Percentiles rank a stretch among this genome's conserved stretches.
phyloP scores from a whole-genome alignment of 306 rosid genomes.

The Pyrus pyrifolia region DNA sequence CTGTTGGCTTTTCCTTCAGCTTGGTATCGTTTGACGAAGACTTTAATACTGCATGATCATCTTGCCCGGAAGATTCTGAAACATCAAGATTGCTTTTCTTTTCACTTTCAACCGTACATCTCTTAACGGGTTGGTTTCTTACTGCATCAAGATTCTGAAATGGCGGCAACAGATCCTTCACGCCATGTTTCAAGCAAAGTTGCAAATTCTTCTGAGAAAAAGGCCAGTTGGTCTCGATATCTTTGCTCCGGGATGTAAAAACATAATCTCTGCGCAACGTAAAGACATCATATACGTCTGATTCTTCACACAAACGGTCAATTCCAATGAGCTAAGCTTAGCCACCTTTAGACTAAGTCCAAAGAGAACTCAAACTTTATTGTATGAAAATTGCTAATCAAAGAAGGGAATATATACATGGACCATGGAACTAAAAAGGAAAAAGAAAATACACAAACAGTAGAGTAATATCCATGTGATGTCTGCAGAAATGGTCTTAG shows the following conservation, averaged over 20 bases:
- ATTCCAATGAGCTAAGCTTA: background rate
- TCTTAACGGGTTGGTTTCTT: conserved; percentile 17
- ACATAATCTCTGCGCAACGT: conserved; percentile 49
- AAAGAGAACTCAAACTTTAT: conserved; percentile 5
- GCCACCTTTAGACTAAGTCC: conserved; percentile 1
- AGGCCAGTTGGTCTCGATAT: conserved; percentile 51
- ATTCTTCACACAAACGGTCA: background rate
- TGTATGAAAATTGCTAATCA: conserved; percentile 12
- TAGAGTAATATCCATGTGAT: conserved; percentile 16
- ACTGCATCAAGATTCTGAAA: conserved; percentile 35
- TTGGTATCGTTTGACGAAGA: conserved; percentile 6
- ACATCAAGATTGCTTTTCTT: conserved; percentile 6
- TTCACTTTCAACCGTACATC: conserved; percentile 25
- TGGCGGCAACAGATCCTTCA: conserved; percentile 48
- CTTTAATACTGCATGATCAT: conserved; percentile 21
- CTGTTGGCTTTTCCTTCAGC: conserved; percentile 23
- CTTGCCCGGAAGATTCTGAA: conserved; percentile 20
- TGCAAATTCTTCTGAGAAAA: conserved; percentile 45
- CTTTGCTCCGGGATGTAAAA: conserved; percentile 37
- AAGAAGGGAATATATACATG: background rate
- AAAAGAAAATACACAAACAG: conserved; percentile 4
- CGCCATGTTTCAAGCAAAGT: conserved; percentile 50
- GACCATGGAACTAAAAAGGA: background rate
- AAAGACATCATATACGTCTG: background rate
- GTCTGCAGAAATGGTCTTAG: conserved; percentile 2